These are phyloP conservation scores for Sphagnum fallax DNA, from an alignment of 228 moss, liverwort and hornwort species.

Conservation along the genomic window DNA sequence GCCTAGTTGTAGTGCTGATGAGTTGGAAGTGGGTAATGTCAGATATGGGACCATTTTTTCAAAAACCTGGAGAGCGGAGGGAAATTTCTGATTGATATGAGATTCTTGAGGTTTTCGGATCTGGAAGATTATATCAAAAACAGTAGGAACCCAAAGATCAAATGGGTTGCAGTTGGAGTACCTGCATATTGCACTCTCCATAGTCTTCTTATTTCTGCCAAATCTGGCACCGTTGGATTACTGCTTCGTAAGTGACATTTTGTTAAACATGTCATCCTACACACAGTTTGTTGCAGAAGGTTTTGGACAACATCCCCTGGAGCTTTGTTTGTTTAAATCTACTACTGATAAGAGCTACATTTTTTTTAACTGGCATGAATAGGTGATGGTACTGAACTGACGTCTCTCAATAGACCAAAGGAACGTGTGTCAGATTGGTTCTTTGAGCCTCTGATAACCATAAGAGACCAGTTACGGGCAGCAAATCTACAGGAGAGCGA, in stretches of 20 bases:
- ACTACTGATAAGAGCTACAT: too few relatives aligned
- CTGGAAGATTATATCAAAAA: constrained; percentile 51
- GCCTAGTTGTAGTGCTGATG: too few relatives aligned
- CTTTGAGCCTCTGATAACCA: constrained; percentile 65
- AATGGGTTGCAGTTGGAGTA: constrained; percentile 50
- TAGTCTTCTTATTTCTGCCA: constrained; percentile 49
- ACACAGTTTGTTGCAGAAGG: too few relatives aligned
- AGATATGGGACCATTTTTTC: constrained; percentile 77
- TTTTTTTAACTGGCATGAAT: neutral
- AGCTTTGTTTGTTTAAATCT: too few relatives aligned
- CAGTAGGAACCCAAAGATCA: constrained; percentile 54
- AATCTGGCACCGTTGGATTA: constrained; percentile 46
- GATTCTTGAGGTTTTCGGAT: constrained; percentile 37
- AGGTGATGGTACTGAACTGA: constrained; percentile 81
- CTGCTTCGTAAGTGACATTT: constrained; percentile 27
- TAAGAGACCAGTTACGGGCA: constrained; percentile 66
- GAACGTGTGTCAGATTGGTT: constrained; percentile 72
- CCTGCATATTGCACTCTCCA: constrained; percentile 49
- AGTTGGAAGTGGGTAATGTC: neutral
- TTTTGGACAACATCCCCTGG: too few relatives aligned
- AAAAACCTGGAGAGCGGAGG: constrained; percentile 41
- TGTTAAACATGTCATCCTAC: neutral
- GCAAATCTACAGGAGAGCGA: constrained; percentile 54
- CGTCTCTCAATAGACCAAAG: constrained; percentile 61
- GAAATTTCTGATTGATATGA: constrained; percentile 39